These are phyloP conservation scores for Wickerhamiella brachini DNA, from an alignment of 805 yeast genomes.

Conservation along the genomic window DNA sequence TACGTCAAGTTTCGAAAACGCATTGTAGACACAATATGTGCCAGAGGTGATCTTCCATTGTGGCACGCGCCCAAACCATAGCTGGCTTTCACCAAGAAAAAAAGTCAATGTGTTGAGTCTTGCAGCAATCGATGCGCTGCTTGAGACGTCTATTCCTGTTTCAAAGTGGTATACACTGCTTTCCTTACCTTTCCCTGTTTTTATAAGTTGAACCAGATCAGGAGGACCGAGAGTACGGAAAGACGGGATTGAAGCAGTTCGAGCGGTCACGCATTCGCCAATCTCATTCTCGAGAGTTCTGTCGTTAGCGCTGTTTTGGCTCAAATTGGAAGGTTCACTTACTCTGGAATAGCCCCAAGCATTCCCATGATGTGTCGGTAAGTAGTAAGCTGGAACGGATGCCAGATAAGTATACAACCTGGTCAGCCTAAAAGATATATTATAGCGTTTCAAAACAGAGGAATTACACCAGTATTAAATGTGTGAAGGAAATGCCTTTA, in stretches of 20 bases:
- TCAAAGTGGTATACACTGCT: conserved; percentile 40
- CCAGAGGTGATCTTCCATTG: conserved; percentile 31
- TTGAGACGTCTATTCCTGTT: conserved; percentile 40
- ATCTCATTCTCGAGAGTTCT: conserved; percentile 31
- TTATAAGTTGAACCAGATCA: conserved; percentile 45
- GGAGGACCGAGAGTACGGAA: conserved; percentile 59
- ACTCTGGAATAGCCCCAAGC: conserved; percentile 2
- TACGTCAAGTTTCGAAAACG: conserved; percentile 59
- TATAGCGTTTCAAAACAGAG: neutral
- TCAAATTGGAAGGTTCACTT: neutral
- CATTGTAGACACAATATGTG: conserved; percentile 46
- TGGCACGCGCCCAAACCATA: conserved; percentile 56
- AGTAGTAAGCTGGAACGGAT: neutral
- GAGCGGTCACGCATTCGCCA: conserved; percentile 40
- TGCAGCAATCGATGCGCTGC: conserved; percentile 42
- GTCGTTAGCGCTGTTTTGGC: neutral
- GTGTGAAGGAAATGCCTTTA: too few relatives aligned
- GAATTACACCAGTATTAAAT: too few relatives aligned
- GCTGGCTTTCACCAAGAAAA: conserved; percentile 39
- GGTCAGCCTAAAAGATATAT: too few relatives aligned
- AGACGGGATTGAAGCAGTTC: conserved; percentile 31
- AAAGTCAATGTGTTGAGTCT: conserved; percentile 36
- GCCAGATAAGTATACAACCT: too few relatives aligned
- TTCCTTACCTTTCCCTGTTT: conserved; percentile 32
- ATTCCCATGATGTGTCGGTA: neutral